Evolutionary conservation across 2,329 filamentous ascomycete species (phyloP), one percentile per base, ranked within the genome.

Genomic region (Epichloe festucae): DNA sequence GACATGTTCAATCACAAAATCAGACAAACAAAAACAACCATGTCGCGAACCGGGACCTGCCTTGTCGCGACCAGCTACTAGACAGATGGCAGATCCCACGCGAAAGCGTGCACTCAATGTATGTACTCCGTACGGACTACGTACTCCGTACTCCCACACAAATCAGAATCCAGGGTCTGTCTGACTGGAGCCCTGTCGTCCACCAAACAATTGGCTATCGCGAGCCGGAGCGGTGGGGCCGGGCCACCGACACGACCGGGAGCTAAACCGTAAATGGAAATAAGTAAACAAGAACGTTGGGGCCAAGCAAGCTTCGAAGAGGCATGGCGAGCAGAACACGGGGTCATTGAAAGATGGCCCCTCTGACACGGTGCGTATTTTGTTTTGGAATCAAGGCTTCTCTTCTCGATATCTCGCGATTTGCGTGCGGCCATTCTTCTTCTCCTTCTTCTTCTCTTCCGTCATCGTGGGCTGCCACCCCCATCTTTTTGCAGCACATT

Each of bases 211-310:
- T 65, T 65, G 63, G 62, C 54, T 62, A 51, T 54, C 40, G 55
- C 56, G 27, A 46, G 46, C 60, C 59, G 60, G 54, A 54, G 56
- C 54, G 49, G 52, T 53, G 57, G 60, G 58, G 55, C 58, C 58
- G 56, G 52, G 52, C 38, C 42, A 48, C 51, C 56, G 52, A 54
- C 57, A 52, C 49, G 40, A 15, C 49, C 47, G 51, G 53, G 46
- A 62, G 58, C 72, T 70, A 73, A 48, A 4, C 66, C 64, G 5
- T 5, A 56, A 66, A 58, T 58, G 70, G 73, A 59, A 72, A 67
- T 63, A 64, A 64, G 70, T 74, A 75, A 76, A 75, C 70, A 74
- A 66, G 60, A 51, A 8, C 34, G 27, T 45, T 46, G 27, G 17
- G 17, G 35, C 36, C 10, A 21, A 12, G n/a, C 19, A 43, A 43